Evolutionary conservation across 2,329 filamentous ascomycete species (phyloP).

Genomic region (Pseudofabraea citricarpa): DNA sequence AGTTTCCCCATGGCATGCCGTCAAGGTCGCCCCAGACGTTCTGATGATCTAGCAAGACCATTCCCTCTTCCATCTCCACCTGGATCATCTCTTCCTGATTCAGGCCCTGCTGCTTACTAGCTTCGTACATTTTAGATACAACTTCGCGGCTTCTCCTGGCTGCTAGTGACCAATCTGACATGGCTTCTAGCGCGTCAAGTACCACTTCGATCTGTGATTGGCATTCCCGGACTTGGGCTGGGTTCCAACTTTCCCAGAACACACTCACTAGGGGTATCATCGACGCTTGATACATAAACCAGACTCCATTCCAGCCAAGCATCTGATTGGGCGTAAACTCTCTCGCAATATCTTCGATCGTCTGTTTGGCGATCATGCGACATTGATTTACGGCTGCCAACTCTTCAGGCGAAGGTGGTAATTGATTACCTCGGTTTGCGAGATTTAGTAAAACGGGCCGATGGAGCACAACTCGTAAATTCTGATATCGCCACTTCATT

Average conservation of each 20-base stretch:
- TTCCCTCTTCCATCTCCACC: constrained; percentile 45
- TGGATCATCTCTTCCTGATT: constrained; percentile 33
- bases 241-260: constrained; percentile 54
- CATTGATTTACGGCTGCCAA: constrained; percentile 64
- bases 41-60: constrained; percentile 48
- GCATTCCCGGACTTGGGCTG: constrained; percentile 34
- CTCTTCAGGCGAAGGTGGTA: constrained; percentile 49
- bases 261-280: constrained; percentile 75
- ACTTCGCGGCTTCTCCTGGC: constrained; percentile 59
- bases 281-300: constrained; percentile 75
- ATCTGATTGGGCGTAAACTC: constrained; percentile 72
- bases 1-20: constrained; percentile 48
- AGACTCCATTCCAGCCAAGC: constrained; percentile 75
- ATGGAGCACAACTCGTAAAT: constrained; percentile 71
- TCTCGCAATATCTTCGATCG: constrained; percentile 66
- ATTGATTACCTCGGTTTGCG: constrained; percentile 31
- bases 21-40: constrained; percentile 49
- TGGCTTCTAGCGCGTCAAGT: constrained; percentile 55
- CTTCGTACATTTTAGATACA: constrained; percentile 59
- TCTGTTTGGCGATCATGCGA: constrained; percentile 62
- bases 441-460: constrained; percentile 67
- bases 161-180: constrained; percentile 61
- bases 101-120: constrained; percentile 30
- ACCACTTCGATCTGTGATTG: constrained; percentile 53
- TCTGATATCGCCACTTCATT: constrained; percentile 81